These are phyloP conservation scores for Macadamia tetraphylla DNA, from an alignment of 164 flowering plant genomes.

Conservation along the genomic window DNA sequence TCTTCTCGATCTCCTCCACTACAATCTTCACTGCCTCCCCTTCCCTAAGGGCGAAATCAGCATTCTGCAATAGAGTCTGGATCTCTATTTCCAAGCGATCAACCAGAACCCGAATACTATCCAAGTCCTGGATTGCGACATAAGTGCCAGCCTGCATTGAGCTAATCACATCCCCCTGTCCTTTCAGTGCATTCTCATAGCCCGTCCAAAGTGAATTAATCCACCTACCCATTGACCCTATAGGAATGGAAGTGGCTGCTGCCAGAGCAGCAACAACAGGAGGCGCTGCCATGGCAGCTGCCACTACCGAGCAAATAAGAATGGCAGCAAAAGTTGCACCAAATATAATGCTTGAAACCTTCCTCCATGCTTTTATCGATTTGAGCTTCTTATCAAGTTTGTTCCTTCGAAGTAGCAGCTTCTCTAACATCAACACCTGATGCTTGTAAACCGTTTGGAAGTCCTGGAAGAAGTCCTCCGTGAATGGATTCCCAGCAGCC, in stretches of 20 bases:
- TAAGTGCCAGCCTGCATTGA: constrained; percentile 55
- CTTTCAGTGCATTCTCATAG: constrained; percentile 51
- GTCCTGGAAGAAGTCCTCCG: constrained; percentile 50
- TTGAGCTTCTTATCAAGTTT: constrained; percentile 70
- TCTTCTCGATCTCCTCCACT: constrained; percentile 70
- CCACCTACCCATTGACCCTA: constrained; percentile 87
- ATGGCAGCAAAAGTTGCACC: constrained; percentile 59
- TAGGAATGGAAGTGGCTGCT: constrained; percentile 66
- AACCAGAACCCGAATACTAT: constrained; percentile 53
- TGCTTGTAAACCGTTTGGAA: constrained; percentile 50
- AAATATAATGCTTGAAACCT: constrained; percentile 60
- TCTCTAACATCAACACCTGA: constrained; percentile 56
- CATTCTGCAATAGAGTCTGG: constrained; percentile 44
- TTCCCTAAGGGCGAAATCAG: constrained; percentile 47
- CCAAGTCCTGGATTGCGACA: constrained; percentile 64
- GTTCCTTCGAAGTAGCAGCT: constrained; percentile 40
- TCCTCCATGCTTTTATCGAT: constrained; percentile 55
- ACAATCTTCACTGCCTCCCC: constrained; percentile 55
- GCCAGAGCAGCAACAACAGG: constrained; percentile 75
- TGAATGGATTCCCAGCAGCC: constrained; percentile 62
- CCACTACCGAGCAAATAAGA: constrained; percentile 79
- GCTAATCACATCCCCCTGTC: constrained; percentile 51
- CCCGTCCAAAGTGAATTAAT: constrained; percentile 60
- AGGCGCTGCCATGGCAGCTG: constrained; percentile 83
- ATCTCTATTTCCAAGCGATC: constrained; percentile 47